Base-by-base conservation (phyloP, 2,329 filamentous ascomycete genomes). In the Neonectria punicea region DNA sequence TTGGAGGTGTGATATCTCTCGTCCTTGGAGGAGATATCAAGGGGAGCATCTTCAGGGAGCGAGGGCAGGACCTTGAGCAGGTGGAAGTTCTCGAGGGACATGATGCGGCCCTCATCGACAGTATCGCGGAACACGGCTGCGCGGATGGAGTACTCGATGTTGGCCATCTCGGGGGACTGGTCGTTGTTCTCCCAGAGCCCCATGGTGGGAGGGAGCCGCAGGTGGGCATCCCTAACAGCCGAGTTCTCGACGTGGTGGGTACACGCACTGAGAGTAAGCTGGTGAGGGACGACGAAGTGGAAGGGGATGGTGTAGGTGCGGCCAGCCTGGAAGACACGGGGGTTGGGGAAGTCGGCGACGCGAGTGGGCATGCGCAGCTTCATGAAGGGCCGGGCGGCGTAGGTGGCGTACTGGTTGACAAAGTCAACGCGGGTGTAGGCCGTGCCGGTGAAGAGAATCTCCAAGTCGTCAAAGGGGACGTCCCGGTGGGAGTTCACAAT, bases 241-340 rank as follows among this genome's bases (percentile, higher is more conserved):
- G 79, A 77, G 44, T 80, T 80, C 44, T 79, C 77, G 58, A 82
- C 80, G 30, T 75, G 70, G 77, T 89, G 86, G 70, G 79, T 84
- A 80, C 87, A 89, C 18, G 86, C 85, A 63, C 82, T 82, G 54
- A 88, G 79, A 18, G 86, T 88, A 64, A 89, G 83, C 58, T 87
- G 83, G 68, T 81, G 80, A n/a, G 87, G 87, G 16, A 89, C 82
- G 63, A 89, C 83, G 68, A 89, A 89, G 77, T 86, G 77, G 78
- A 89, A 87, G n/a, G 86, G 86, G 25, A 89, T 75, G 14, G 73
- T 81, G 75, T 87, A 86, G 28, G 79, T 80, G 67, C 75, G 75
- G 2, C 82, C 84, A n/a, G 81, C 79, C 74, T 84, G 78, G 64
- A 88, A 84, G 32, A 86, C 71, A 36, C 82, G 78, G 20, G 82